These are phyloP conservation scores for Annulohypoxylon stygium DNA, from an alignment of 495 filamentous ascomycete species.

Conservation along the genomic window DNA sequence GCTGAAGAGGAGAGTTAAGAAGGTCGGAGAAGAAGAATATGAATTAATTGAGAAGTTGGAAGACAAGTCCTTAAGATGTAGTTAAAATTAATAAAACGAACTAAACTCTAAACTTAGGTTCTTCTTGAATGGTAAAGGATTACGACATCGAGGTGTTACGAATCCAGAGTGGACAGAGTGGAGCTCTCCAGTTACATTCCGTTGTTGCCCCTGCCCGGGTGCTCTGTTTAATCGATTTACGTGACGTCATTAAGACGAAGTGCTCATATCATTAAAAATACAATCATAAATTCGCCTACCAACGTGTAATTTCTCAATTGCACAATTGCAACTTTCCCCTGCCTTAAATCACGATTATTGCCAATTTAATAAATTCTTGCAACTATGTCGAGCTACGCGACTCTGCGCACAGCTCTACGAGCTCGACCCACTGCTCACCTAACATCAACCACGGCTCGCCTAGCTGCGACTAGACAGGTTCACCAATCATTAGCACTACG, in stretches of 20 bases:
- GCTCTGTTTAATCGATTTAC: neutral
- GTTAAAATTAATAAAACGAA: constrained; percentile 10
- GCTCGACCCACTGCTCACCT: constrained; percentile 28
- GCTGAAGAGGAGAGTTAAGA: no score
- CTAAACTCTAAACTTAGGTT: neutral
- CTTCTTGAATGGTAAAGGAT: neutral
- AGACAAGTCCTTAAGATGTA: neutral
- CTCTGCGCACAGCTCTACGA: constrained; percentile 42
- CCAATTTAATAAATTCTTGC: neutral
- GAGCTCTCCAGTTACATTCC: constrained; percentile 2
- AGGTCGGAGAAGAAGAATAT: neutral
- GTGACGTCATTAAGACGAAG: constrained; percentile 43
- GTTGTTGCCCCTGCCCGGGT: neutral
- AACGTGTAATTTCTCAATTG: neutral
- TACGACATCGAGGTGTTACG: constrained; percentile 10
- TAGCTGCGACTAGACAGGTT: constrained; percentile 30
- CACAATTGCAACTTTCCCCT: neutral
- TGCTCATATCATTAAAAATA: constrained; percentile 21
- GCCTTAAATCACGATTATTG: neutral
- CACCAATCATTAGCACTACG: constrained; percentile 42
- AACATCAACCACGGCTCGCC: constrained; percentile 17
- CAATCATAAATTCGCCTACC: neutral
- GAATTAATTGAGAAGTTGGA: neutral
- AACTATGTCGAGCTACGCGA: constrained; percentile 38
- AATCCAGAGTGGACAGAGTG: constrained; percentile 25